These are phyloP conservation scores for Xylaria telfairii DNA, from an alignment of 495 filamentous ascomycete species.

Conservation along the genomic window DNA sequence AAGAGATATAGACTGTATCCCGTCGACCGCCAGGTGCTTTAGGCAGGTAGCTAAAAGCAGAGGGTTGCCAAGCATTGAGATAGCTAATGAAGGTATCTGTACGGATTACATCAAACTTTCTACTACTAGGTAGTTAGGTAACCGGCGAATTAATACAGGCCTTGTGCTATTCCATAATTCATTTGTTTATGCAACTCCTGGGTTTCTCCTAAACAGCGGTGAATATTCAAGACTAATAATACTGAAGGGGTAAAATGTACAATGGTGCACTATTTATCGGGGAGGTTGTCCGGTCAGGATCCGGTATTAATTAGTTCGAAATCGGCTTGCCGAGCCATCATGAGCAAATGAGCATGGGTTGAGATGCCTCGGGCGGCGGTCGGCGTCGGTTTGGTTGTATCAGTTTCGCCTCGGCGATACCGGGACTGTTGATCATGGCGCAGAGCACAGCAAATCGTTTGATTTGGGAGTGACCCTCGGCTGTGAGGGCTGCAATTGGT, in stretches of 20 bases:
- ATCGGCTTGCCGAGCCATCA: background rate
- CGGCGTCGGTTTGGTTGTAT: background rate
- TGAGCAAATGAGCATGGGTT: conserved; percentile 5
- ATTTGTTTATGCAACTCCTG: too few species aligned
- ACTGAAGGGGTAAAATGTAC: background rate
- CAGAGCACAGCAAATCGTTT: background rate
- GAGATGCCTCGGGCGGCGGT: background rate
- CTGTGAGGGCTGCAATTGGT: background rate
- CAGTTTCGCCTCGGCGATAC: background rate
- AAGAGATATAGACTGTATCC: too few species aligned
- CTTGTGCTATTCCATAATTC: background rate
- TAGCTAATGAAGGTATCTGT: too few species aligned
- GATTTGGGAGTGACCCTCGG: conserved; percentile 9
- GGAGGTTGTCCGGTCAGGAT: background rate
- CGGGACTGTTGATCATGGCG: background rate
- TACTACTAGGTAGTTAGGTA: too few species aligned
- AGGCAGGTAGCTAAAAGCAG: too few species aligned
- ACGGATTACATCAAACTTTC: too few species aligned
- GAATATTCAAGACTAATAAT: background rate
- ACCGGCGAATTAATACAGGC: background rate
- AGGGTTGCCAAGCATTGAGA: too few species aligned
- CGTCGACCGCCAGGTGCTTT: too few species aligned
- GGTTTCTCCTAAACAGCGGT: background rate
- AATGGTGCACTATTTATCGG: background rate
- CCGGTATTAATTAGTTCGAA: background rate